Percentiles rank a stretch among this genome's conserved stretches.
These are phyloP conservation scores for Ustilago shanxiensis DNA, from an alignment of 1,284 basidiomycete species.

Conservation along the genomic window DNA sequence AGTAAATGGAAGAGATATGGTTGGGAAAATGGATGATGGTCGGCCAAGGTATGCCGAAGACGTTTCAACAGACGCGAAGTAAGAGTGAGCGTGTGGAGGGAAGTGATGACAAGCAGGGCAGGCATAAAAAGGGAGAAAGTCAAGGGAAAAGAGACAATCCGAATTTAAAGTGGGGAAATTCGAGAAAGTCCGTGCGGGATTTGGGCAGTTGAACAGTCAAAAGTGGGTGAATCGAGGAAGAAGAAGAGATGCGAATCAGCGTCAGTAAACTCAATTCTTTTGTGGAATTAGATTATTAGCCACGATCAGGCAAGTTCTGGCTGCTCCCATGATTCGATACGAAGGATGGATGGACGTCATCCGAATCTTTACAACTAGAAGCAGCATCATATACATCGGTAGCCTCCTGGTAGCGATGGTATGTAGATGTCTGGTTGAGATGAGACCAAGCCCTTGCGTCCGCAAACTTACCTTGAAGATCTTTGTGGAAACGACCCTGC, in stretches of 20 bases:
- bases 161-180: not conserved
- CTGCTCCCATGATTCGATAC: not conserved
- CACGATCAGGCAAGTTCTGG: not conserved
- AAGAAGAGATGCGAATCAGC: conserved; percentile 8
- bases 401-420: not conserved
- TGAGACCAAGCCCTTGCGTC: no score
- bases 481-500: conserved; percentile 48
- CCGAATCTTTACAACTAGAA: not conserved
- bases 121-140: not conserved
- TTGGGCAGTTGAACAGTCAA: conserved; percentile 2
- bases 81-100: conserved; percentile 11
- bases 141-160: not conserved
- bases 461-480: conserved; percentile 49
- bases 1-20: not conserved
- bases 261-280: conserved; percentile 19
- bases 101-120: not conserved
- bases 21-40: not conserved
- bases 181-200: not conserved
- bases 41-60: not conserved
- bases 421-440: not conserved
- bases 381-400: not conserved
- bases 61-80: not conserved
- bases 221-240: not conserved
- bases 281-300: no score
- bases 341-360: not conserved